Evolutionary conservation across 805 yeast species (phyloP).

Genomic region (Zygosaccharomyces rouxii): DNA sequence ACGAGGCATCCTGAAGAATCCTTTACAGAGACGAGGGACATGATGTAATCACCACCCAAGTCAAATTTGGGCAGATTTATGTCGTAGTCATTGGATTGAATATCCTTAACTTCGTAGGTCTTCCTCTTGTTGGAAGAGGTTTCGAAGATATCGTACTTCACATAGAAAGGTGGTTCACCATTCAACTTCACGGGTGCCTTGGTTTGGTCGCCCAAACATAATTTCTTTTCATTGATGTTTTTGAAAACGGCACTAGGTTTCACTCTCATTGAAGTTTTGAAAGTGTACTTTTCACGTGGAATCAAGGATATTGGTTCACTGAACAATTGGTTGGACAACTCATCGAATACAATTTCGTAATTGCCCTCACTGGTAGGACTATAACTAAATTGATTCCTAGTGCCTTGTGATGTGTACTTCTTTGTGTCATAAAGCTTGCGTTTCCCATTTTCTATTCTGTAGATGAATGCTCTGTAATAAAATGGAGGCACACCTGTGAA

Average conservation of each 20-base stretch:
- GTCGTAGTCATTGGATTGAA: constrained; percentile 35
- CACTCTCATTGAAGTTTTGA: constrained; percentile 66
- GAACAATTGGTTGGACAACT: constrained; percentile 62
- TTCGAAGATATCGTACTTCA: constrained; percentile 65
- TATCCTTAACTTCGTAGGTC: constrained; percentile 40
- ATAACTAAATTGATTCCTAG: constrained; percentile 57
- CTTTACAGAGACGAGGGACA: constrained; percentile 57
- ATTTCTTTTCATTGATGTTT: constrained; percentile 20
- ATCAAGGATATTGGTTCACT: constrained; percentile 37
- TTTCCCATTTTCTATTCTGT: constrained; percentile 39
- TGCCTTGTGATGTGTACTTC: constrained; percentile 37
- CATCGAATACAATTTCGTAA: constrained; percentile 66
- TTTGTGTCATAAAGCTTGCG: constrained; percentile 37
- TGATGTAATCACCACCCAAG: constrained; percentile 68
- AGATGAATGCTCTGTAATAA: constrained; percentile 57
- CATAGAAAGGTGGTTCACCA: constrained; percentile 76
- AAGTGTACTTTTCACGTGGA: constrained; percentile 45
- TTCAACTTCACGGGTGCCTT: constrained; percentile 54
- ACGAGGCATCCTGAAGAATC: constrained; percentile 81
- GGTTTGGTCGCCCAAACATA: constrained; percentile 47
- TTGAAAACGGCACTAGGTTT: constrained; percentile 51
- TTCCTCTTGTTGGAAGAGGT: constrained; percentile 46
- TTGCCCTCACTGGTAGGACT: constrained; percentile 79
- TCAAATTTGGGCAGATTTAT: constrained; percentile 53
- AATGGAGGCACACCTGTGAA: constrained; percentile 82